Evolutionary conservation across 1,284 basidiomycete species (phyloP).

Genomic region (Apiotrichum porosum): DNA sequence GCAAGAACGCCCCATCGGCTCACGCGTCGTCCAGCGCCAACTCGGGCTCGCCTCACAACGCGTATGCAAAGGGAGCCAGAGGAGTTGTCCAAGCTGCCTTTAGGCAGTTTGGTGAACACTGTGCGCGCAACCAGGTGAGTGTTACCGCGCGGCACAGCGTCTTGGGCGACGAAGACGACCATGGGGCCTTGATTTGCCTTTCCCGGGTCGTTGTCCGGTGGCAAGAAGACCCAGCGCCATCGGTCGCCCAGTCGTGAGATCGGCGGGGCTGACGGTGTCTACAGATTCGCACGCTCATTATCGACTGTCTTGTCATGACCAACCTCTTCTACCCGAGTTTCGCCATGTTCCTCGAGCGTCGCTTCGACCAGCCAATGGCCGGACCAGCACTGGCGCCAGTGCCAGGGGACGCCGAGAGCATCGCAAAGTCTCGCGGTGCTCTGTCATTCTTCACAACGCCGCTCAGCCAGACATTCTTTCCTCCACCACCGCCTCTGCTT

Average conservation of each 20-base stretch:
- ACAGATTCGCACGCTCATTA: slow-evolving; percentile 87
- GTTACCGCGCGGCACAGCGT: too few species aligned
- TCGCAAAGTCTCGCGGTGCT: background rate
- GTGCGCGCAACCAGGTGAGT: slow-evolving; percentile 47
- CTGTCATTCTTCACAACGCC: slow-evolving; percentile 4
- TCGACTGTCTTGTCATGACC: slow-evolving; percentile 91
- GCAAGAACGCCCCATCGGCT: too few species aligned
- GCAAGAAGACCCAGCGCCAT: too few species aligned
- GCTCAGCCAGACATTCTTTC: slow-evolving; percentile 16
- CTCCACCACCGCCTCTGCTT: slow-evolving; percentile 39
- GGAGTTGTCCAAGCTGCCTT: slow-evolving; percentile 19
- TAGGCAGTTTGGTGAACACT: slow-evolving; percentile 46
- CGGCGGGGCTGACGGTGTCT: too few species aligned
- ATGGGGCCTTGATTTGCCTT: too few species aligned
- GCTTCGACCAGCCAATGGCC: slow-evolving; percentile 11
- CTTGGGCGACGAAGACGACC: too few species aligned
- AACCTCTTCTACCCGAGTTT: slow-evolving; percentile 90
- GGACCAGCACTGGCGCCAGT: background rate
- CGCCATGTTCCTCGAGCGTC: slow-evolving; percentile 65
- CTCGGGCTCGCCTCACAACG: too few species aligned
- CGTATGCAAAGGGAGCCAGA: too few species aligned
- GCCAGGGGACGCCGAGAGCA: background rate
- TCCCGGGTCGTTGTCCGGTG: too few species aligned
- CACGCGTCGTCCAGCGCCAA: background rate
- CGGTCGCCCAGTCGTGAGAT: too few species aligned